Base-by-base conservation (phyloP, 2,329 filamentous ascomycete genomes). In the Paramyrothecium roridum region DNA sequence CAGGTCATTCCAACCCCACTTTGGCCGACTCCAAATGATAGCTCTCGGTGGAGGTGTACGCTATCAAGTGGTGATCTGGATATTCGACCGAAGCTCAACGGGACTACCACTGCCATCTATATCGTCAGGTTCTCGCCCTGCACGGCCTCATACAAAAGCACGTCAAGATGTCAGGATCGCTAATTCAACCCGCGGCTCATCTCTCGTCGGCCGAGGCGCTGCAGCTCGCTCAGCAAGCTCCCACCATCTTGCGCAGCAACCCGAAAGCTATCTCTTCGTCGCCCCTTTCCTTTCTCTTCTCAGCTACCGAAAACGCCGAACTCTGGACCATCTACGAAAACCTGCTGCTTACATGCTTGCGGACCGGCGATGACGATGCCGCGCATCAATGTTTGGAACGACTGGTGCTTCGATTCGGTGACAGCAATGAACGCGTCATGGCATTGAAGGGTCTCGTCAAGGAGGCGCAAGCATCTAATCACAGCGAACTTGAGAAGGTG, bases 281-380 rank as follows among this genome's bases (percentile, higher is more conserved):
- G 33, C 76, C 80, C 3, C 63, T 87, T 11, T 65, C 69, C 23
- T 80, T 80, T 10, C 70, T 87, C 3, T 79, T 85, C 63, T 76
- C 80, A 1, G 73, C 80, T 1, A 70, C 81, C 30, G 93, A 97
- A 70, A 87, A 86, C 0, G 80, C 89, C 54, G 91, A 96, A 61
- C 80, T 90, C 67, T 98, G 93, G 92, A 83, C 83, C 17, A 85
- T 84, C 47, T 90, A 95, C 72, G 93, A 98, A 75, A 95, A 96
- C 68, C 81, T 98, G 19, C 78, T 98, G 62, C 77, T 95, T 34
- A 86, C 91, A 30, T 95, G 90, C 66, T 82, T 99, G 40, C 88
- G 90, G 52, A 92, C 90, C 0, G 89, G 90, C 53, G 90, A 98
- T 71, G 88, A 96, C 64, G 77, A 84, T 60, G 84, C 90, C 22